Conservation (phyloP, 2,329 filamentous ascomycete species). For the Pseudogymnoascus sp. region DNA sequence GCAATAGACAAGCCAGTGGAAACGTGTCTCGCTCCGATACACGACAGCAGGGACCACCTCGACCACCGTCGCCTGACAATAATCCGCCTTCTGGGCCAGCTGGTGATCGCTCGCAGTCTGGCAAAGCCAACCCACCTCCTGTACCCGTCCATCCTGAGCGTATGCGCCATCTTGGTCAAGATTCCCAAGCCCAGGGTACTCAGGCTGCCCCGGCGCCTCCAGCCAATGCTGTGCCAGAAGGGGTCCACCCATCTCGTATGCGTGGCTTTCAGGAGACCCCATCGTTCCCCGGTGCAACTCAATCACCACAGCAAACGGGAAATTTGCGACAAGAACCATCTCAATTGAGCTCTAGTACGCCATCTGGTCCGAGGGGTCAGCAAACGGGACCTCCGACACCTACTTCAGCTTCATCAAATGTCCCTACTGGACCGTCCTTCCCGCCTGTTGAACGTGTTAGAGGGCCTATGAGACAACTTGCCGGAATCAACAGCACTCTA, state of each 20-base stretch:
- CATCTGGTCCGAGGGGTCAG: slow-evolving; percentile 26
- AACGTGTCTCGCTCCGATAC: slow-evolving; percentile 35
- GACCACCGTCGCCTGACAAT: slow-evolving; percentile 27
- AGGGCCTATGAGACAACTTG: slow-evolving; percentile 41
- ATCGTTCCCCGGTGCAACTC: slow-evolving; percentile 26
- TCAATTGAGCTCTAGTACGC: slow-evolving; percentile 23
- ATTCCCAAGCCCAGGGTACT: slow-evolving; percentile 26
- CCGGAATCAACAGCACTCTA: slow-evolving; percentile 50
- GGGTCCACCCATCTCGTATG: slow-evolving; percentile 26
- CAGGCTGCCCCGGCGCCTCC: slow-evolving; percentile 26
- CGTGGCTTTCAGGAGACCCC: slow-evolving; percentile 20
- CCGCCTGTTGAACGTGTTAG: slow-evolving; percentile 23
- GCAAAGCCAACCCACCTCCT: slow-evolving; percentile 21
- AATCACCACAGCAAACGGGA: slow-evolving; percentile 15
- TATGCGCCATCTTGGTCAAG: slow-evolving; percentile 37
- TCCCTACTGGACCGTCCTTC: slow-evolving; percentile 27
- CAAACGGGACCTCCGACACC: slow-evolving; percentile 24
- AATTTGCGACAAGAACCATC: slow-evolving; percentile 16
- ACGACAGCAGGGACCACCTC: slow-evolving; percentile 15
- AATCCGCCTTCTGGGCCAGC: slow-evolving; percentile 30
- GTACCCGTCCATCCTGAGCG: slow-evolving; percentile 43
- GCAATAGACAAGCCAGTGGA: slow-evolving; percentile 30
- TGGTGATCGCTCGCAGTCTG: slow-evolving; percentile 19
- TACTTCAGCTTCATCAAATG: slow-evolving; percentile 22
- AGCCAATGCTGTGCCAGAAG: slow-evolving; percentile 21